A percentile compares a stretch with the other conserved stretches of the same genome.
phyloP scores from a whole-genome alignment of 164 flowering plant genomes.

The Warburgia ugandensis region DNA sequence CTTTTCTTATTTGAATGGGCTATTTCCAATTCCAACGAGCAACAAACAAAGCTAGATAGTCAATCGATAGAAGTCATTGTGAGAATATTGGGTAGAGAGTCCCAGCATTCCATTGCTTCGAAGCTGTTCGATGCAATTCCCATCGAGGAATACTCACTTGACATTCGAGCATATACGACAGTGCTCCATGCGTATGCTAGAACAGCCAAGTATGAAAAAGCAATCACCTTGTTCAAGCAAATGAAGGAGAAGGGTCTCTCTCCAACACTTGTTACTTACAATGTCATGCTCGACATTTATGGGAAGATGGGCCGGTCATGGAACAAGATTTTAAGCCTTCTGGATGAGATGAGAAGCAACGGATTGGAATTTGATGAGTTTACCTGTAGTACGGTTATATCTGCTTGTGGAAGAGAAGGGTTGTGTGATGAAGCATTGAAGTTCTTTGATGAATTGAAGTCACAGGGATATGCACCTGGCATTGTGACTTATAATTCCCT shows the following conservation, averaged over 20 bases:
- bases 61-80: slow-evolving; percentile 52
- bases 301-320: slow-evolving; percentile 90
- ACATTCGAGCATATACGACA: slow-evolving; percentile 62
- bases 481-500: slow-evolving; percentile 75
- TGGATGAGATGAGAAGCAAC: slow-evolving; percentile 64
- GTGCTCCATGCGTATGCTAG: slow-evolving; percentile 65
- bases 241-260: slow-evolving; percentile 49
- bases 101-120: slow-evolving; percentile 52
- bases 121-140: slow-evolving; percentile 65
- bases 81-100: slow-evolving; percentile 64
- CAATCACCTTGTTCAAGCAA: slow-evolving; percentile 42
- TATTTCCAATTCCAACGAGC: slow-evolving; percentile 15
- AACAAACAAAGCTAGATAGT: slow-evolving; percentile 22
- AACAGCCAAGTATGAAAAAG: slow-evolving; percentile 45
- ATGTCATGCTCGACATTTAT: slow-evolving; percentile 85
- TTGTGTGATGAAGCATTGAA: slow-evolving; percentile 59
- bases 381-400: slow-evolving; percentile 84
- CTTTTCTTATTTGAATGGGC: slow-evolving; percentile 69
- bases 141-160: slow-evolving; percentile 49
- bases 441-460: slow-evolving; percentile 53
- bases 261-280: slow-evolving; percentile 76
- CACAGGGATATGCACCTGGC: slow-evolving; percentile 56
- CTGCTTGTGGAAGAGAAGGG: slow-evolving; percentile 92
- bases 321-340: slow-evolving; percentile 47
- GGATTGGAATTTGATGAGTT: slow-evolving; percentile 78